Conservation (phyloP, 164 flowering plant genomes). For the Brasenia schreberi region DNA sequence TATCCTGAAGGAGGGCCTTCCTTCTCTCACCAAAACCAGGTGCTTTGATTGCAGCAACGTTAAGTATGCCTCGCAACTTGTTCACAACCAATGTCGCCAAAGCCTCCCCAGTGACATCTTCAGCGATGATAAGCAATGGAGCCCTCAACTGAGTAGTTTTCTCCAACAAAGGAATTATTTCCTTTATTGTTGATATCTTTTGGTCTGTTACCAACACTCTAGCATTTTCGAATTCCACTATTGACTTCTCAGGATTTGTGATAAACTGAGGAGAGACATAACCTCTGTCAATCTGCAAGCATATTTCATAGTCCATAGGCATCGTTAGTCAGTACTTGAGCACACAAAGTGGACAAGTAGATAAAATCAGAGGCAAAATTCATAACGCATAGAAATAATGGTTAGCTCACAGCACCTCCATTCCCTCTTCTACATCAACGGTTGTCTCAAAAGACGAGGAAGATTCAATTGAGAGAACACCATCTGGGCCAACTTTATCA, state of each 20-base stretch:
- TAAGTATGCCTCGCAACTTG: constrained; percentile 25
- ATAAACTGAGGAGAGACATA: constrained; percentile 98
- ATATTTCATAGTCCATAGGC: neutral
- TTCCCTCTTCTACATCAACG: constrained; percentile 97
- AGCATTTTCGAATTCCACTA: constrained; percentile 90
- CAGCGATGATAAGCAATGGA: constrained; percentile 79
- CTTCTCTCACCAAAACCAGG: constrained; percentile 97
- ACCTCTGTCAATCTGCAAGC: constrained; percentile 82
- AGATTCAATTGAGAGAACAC: constrained; percentile 95
- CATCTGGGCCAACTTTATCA: constrained; percentile 98
- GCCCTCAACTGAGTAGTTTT: constrained; percentile 9
- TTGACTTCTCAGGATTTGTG: constrained; percentile 75
- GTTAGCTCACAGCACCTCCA: constrained; percentile 43
- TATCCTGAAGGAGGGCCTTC: constrained; percentile 91
- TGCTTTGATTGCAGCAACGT: constrained; percentile 39
- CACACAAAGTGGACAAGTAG: neutral
- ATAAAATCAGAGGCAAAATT: neutral
- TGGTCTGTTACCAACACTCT: constrained; percentile 87
- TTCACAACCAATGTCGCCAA: constrained; percentile 32
- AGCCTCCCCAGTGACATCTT: constrained; percentile 82
- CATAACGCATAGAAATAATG: neutral
- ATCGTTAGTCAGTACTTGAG: neutral
- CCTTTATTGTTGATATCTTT: constrained; percentile 76
- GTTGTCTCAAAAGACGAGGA: constrained; percentile 98
- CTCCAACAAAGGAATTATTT: neutral